phyloP scores from a whole-genome alignment of 192 early-diverging fungal species.

The Dissophora globulifera region DNA sequence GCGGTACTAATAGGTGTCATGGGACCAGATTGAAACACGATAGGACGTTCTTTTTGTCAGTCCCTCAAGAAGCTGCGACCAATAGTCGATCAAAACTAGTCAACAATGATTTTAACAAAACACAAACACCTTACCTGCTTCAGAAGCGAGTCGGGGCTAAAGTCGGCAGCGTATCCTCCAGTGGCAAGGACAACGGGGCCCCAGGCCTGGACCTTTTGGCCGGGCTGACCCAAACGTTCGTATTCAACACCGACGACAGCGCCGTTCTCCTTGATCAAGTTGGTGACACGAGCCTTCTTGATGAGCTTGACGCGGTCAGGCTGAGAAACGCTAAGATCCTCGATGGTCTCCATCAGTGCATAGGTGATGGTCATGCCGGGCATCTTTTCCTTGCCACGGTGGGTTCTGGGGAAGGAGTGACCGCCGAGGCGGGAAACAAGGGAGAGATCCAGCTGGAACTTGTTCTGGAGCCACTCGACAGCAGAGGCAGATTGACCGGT shows the following conservation, averaged over 20 bases:
- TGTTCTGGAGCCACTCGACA: constrained; percentile 93
- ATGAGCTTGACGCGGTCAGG: constrained; percentile 81
- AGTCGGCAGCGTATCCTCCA: constrained; percentile 96
- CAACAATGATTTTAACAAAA: no score
- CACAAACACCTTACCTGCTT: constrained; percentile 71
- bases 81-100: no score
- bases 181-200: constrained; percentile 92
- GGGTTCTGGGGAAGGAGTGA: constrained; percentile 93
- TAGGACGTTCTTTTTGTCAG: no score
- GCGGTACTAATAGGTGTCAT: constrained; percentile 64
- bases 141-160: constrained; percentile 77
- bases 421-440: constrained; percentile 91
- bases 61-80: no score
- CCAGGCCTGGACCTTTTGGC: constrained; percentile 68
- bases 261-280: constrained; percentile 72
- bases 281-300: constrained; percentile 85
- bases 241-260: constrained; percentile 88
- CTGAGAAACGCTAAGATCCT: constrained; percentile 71
- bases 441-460: constrained; percentile 89
- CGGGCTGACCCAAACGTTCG: constrained; percentile 60
- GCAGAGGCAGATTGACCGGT: constrained; percentile 87
- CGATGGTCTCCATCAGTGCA: constrained; percentile 84
- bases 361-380: constrained; percentile 97
- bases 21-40: no score
- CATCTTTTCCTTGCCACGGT: constrained; percentile 87